Evolutionary conservation across 2,329 filamentous ascomycete genomes (phyloP), one percentile per base, ranked within the genome.

Genomic region (Microdochium nivale): DNA sequence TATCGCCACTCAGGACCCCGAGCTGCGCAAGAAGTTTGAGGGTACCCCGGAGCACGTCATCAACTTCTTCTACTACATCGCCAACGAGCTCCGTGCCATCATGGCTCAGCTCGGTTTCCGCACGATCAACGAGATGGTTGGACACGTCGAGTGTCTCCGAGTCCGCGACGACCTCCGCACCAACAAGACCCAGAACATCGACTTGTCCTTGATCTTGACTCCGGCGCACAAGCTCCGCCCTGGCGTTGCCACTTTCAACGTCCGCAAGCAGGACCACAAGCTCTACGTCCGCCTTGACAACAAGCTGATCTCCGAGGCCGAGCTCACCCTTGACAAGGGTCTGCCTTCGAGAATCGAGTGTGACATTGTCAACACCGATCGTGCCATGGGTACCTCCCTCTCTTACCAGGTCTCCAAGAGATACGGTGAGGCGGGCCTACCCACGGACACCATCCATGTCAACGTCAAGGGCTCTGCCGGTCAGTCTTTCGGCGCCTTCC

Each of bases 41-140:
- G 92, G 92, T 55, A 91, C 89, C 1, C 91, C 92, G 11, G 92
- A 97, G 73, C 90, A 96, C 61, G 91, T 96, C 53, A 96, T 97
- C 71, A 97, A 96, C 79, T 96, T 96, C 78, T 96, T 96, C 75
- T 97, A 96, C 75, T 97, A 96, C 64, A 80, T 97, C 50, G 88
- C 92, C 60, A 97, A 97, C 65, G 92, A 97, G 74, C 82, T 97
- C 53, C 86, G 92, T 65, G 90, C 91, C 33, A 95, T 97, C 71
- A 96, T 97, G 92, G 91, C 92, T 49, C 90, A 88, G 72, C 83
- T 96, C 62, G 92, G 92, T 59, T 90, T 95, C 81, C 86, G 92
- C 58, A 95, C 88, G 54, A 87, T 97, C 67, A 97, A 96, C 66
- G 92, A 97, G 70, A 96, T 96, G 92, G 89, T 97, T 62, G 92